phyloP scores from a whole-genome alignment of 2,329 filamentous ascomycete species.

The Colletotrichum shisoi region DNA sequence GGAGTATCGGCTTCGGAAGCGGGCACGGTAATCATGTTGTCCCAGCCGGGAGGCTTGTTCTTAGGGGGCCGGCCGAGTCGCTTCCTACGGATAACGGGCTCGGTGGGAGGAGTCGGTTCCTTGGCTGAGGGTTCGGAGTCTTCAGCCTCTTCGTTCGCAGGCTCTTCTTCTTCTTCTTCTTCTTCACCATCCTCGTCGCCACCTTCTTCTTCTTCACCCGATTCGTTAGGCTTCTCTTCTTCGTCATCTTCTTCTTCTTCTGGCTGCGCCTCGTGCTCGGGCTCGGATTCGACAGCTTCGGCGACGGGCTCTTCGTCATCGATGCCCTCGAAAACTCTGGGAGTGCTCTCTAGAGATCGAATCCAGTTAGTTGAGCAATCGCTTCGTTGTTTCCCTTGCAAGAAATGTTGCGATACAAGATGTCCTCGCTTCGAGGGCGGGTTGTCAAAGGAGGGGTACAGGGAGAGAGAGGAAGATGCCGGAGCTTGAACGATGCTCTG shows the following conservation, averaged over 20 bases:
- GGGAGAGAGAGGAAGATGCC: not conserved
- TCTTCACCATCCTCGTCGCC: constrained; percentile 61
- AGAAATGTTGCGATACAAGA: not conserved
- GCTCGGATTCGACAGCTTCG: constrained; percentile 45
- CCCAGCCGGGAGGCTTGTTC: constrained; percentile 82
- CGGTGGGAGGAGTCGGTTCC: constrained; percentile 63
- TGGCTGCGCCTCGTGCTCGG: constrained; percentile 41
- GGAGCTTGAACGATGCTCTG: not conserved
- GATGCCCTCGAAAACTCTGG: constrained; percentile 50
- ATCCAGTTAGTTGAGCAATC: not conserved
- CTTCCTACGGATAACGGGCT: constrained; percentile 72
- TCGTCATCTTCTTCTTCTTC: constrained; percentile 53
- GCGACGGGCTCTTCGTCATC: constrained; percentile 54
- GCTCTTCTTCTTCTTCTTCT: constrained; percentile 46
- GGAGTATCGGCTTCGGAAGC: constrained; percentile 66
- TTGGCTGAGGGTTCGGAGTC: constrained; percentile 55
- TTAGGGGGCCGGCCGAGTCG: constrained; percentile 87
- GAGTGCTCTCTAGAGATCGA: constrained; percentile 52
- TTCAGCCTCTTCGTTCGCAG: constrained; percentile 54
- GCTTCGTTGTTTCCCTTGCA: no score
- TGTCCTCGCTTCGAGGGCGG: not conserved
- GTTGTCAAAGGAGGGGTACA: constrained; percentile 15
- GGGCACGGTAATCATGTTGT: constrained; percentile 66
- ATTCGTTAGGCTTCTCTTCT: constrained; percentile 49
- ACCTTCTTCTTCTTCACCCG: constrained; percentile 58